These are phyloP conservation scores for Populus hybrid DNA, from an alignment of 441 rosid genomes.

Conservation along the genomic window DNA sequence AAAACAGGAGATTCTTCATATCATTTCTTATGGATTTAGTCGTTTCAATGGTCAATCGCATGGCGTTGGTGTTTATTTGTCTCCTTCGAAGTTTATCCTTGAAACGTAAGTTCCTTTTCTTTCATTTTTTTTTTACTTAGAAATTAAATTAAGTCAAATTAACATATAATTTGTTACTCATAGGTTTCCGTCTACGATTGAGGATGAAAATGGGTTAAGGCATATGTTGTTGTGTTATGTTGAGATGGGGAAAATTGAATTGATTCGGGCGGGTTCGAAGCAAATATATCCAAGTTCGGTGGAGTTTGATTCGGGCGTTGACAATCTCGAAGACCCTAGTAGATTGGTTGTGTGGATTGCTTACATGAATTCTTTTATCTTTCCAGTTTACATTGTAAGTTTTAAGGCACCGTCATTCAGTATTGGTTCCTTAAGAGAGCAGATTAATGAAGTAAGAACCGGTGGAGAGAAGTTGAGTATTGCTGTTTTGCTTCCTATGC, in stretches of 20 bases:
- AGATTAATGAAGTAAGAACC: neutral
- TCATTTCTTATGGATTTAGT: neutral
- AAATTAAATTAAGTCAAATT: too few species aligned
- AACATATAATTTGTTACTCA: too few species aligned
- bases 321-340: neutral
- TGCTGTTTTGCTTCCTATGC: neutral
- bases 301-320: conserved; percentile 4
- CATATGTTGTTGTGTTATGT: neutral
- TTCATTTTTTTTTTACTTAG: too few species aligned
- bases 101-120: neutral
- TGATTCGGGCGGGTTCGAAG: neutral
- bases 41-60: neutral
- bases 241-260: neutral
- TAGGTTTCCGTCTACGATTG: too few species aligned
- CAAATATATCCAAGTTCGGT: neutral
- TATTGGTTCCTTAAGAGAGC: neutral
- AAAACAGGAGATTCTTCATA: neutral
- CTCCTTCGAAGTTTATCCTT: neutral
- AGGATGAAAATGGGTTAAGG: neutral
- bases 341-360: conserved; percentile 5
- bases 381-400: neutral
- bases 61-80: conserved; percentile 4
- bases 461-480: neutral
- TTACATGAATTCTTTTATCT: neutral
- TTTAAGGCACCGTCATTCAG: neutral